phyloP scores from a whole-genome alignment of 1,284 basidiomycete species.

The Pterulicium gracile region DNA sequence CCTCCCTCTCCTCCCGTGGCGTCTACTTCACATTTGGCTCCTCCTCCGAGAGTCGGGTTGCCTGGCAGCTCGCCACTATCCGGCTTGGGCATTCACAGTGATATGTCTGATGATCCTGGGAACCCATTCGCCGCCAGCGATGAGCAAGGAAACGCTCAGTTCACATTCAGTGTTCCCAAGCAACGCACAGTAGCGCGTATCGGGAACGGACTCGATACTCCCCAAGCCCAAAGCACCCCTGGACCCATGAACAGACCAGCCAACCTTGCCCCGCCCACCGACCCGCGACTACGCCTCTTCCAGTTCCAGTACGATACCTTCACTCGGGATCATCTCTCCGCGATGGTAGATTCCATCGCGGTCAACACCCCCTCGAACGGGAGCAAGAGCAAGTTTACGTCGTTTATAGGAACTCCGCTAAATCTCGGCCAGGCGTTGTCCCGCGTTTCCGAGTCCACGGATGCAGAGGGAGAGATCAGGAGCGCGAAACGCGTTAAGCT shows the following conservation, averaged over 20 bases:
- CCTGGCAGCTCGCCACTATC: no score
- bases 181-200: conserved; percentile 13
- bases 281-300: conserved; percentile 76
- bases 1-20: conserved; percentile 66
- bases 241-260: conserved; percentile 24
- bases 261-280: conserved; percentile 36
- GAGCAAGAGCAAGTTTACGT: conserved; percentile 21
- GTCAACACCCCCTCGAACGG: conserved; percentile 58
- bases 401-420: conserved; percentile 24
- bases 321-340: conserved; percentile 84
- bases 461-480: conserved; percentile 39
- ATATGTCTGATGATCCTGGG: no score
- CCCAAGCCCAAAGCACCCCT: conserved; percentile 43
- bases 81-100: no score
- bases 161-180: conserved; percentile 10
- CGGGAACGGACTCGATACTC: conserved; percentile 12
- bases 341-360: conserved; percentile 83
- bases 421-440: conserved; percentile 32
- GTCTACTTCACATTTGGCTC: conserved; percentile 14
- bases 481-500: conserved; percentile 71
- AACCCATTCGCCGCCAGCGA: conserved; percentile 14
- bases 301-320: conserved; percentile 91
- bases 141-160: conserved; percentile 14
- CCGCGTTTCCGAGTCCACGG: conserved; percentile 28
- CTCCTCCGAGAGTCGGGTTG: no score